Conservation (phyloP, 495 filamentous ascomycete species). For the Talaromyces trachyspermus region DNA sequence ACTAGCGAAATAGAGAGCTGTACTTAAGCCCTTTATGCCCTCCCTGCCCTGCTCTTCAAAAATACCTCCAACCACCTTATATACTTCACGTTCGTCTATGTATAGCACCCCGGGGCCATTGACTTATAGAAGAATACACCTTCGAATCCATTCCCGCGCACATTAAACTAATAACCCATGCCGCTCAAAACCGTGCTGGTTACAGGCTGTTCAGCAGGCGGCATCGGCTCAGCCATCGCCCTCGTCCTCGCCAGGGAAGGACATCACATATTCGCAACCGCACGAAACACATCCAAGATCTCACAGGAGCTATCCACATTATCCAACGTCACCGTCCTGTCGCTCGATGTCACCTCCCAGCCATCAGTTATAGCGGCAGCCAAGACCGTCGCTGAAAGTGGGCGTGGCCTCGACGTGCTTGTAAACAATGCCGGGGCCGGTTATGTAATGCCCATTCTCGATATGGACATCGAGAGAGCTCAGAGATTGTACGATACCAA, state of each 20-base stretch:
- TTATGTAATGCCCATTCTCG: slow-evolving; percentile 20
- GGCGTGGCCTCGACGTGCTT: slow-evolving; percentile 18
- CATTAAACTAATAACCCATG: too few relatives aligned
- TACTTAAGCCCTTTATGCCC: too few relatives aligned
- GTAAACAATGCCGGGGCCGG: slow-evolving; percentile 25
- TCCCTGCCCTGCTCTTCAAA: too few relatives aligned
- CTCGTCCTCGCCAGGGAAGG: slow-evolving; percentile 23
- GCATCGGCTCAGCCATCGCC: slow-evolving; percentile 33
- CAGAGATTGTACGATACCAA: slow-evolving; percentile 22
- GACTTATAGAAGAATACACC: too few relatives aligned
- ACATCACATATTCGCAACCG: slow-evolving; percentile 36
- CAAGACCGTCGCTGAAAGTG: slow-evolving; percentile 7
- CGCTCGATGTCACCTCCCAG: slow-evolving; percentile 24
- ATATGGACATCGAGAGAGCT: slow-evolving; percentile 20
- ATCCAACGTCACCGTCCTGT: slow-evolving; percentile 19
- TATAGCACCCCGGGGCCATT: too few relatives aligned
- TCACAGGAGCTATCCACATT: slow-evolving; percentile 11
- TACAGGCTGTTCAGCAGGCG: slow-evolving; percentile 35
- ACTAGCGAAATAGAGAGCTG: too few relatives aligned
- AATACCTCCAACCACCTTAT: too few relatives aligned
- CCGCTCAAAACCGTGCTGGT: slow-evolving; percentile 22
- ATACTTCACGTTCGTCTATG: too few relatives aligned
- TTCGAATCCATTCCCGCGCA: too few relatives aligned
- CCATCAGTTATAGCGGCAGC: slow-evolving; percentile 18
- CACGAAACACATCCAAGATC: slow-evolving; percentile 27